Conservation (phyloP, 1,139 yeast genomes). For the Diutina rugosa region DNA sequence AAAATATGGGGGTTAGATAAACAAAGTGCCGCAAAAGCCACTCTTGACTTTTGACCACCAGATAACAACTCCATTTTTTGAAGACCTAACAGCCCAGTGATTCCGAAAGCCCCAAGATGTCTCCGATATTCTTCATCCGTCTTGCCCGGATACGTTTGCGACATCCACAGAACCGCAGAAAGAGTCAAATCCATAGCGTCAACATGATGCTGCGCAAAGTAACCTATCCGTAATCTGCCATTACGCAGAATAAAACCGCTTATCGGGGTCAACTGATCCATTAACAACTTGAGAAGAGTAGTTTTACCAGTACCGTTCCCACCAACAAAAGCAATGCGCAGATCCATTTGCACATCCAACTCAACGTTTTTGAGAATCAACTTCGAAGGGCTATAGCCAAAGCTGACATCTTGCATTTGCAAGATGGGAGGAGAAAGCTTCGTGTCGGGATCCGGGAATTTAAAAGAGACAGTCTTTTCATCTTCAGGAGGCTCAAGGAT, state of each 20-base stretch:
- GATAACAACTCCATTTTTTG: conserved; percentile 84
- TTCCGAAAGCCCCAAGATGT: conserved; percentile 93
- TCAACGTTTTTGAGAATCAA: conserved; percentile 64
- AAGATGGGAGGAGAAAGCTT: conserved; percentile 86
- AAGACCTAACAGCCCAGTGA: conserved; percentile 85
- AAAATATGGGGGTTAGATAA: conserved; percentile 84
- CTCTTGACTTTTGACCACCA: conserved; percentile 98
- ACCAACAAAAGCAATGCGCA: conserved; percentile 93
- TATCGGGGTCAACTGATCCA: conserved; percentile 64
- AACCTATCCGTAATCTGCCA: conserved; percentile 83
- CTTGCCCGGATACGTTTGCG: conserved; percentile 80
- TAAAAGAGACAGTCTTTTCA: conserved; percentile 73
- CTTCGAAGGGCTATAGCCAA: conserved; percentile 64
- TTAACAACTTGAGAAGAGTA: conserved; percentile 72
- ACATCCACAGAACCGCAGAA: conserved; percentile 93
- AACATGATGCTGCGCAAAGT: conserved; percentile 98
- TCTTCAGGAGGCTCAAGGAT: conserved; percentile 90
- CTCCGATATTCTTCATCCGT: conserved; percentile 96
- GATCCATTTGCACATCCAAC: conserved; percentile 82
- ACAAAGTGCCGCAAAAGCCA: conserved; percentile 93
- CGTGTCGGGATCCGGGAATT: conserved; percentile 85
- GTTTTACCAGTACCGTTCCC: conserved; percentile 99
- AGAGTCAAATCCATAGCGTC: conserved; percentile 90
- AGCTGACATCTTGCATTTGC: conserved; percentile 75
- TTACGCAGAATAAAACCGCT: conserved; percentile 69